A percentile compares a stretch with the other conserved stretches of the same genome.
Evolutionary conservation across 345 rosid genomes (phyloP).

Genomic region (Lenwebbia sp.): DNA sequence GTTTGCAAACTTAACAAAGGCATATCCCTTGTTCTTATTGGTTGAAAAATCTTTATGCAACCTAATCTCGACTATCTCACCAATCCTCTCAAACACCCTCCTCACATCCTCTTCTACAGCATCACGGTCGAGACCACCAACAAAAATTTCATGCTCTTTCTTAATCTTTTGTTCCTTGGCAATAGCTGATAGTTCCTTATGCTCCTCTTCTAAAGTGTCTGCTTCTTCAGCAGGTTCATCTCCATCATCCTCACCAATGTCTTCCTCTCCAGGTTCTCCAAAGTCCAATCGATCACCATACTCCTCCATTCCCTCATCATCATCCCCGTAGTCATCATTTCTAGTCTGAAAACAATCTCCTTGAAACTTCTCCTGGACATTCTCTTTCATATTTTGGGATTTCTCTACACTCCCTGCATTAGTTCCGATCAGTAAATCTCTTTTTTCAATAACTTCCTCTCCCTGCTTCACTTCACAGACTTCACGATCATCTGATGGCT

Average conservation of each 20-base stretch:
- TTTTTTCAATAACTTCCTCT: background rate
- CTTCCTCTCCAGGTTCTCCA: slow-evolving; percentile 45
- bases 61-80: slow-evolving; percentile 46
- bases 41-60: slow-evolving; percentile 31
- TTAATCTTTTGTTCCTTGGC: slow-evolving; percentile 41
- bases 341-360: slow-evolving; percentile 11
- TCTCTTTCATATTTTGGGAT: background rate
- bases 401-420: slow-evolving; percentile 2
- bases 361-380: background rate
- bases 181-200: slow-evolving; percentile 26
- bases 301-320: slow-evolving; percentile 40
- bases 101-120: slow-evolving; percentile 51
- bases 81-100: slow-evolving; percentile 44
- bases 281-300: slow-evolving; percentile 48
- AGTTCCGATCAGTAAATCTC: slow-evolving; percentile 1
- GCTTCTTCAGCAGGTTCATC: slow-evolving; percentile 11
- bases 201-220: slow-evolving; percentile 36
- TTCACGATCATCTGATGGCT: background rate
- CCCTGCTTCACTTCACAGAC: background rate
- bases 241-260: slow-evolving; percentile 13
- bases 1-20: slow-evolving; percentile 50
- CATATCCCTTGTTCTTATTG: slow-evolving; percentile 50
- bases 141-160: slow-evolving; percentile 54
- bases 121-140: slow-evolving; percentile 49
- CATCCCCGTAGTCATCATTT: slow-evolving; percentile 15